Conservation (phyloP, 768 basidiomycete species). For the Holtermannia corniformis region DNA sequence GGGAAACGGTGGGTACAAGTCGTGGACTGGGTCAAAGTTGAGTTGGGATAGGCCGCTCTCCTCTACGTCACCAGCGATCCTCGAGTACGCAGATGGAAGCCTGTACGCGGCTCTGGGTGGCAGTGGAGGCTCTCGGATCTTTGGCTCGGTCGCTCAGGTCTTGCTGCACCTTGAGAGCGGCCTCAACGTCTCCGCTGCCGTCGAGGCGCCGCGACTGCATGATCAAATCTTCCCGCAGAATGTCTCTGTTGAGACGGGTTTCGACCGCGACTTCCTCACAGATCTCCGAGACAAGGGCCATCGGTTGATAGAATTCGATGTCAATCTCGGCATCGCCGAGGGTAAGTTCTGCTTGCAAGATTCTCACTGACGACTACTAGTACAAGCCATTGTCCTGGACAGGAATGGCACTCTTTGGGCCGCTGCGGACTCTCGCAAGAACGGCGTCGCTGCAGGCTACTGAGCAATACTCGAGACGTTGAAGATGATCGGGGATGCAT, state of each 20-base stretch:
- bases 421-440: slow-evolving; percentile 83
- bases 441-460: slow-evolving; percentile 83
- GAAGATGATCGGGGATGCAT: background rate
- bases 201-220: slow-evolving; percentile 78
- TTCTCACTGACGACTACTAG: slow-evolving; percentile 12
- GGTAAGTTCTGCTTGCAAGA: slow-evolving; percentile 17
- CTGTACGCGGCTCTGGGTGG: slow-evolving; percentile 70
- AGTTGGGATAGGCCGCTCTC: slow-evolving; percentile 56
- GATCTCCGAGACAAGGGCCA: slow-evolving; percentile 59
- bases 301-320: slow-evolving; percentile 57
- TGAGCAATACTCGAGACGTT: too few relatives aligned
- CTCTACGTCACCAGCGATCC: slow-evolving; percentile 68
- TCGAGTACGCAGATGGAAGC: slow-evolving; percentile 65
- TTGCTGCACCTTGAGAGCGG: slow-evolving; percentile 66
- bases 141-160: slow-evolving; percentile 67
- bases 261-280: slow-evolving; percentile 52
- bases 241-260: slow-evolving; percentile 42
- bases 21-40: background rate
- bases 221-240: slow-evolving; percentile 67
- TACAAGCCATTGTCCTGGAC: slow-evolving; percentile 56
- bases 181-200: slow-evolving; percentile 63
- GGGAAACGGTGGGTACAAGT: slow-evolving; percentile 52
- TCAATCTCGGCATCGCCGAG: slow-evolving; percentile 49
- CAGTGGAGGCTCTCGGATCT: slow-evolving; percentile 79
- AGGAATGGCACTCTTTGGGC: slow-evolving; percentile 56